A percentile compares a stretch with the other conserved stretches of the same genome.
Conservation (phyloP, 140 eudicot genomes). For the Bidens hawaiensis region DNA sequence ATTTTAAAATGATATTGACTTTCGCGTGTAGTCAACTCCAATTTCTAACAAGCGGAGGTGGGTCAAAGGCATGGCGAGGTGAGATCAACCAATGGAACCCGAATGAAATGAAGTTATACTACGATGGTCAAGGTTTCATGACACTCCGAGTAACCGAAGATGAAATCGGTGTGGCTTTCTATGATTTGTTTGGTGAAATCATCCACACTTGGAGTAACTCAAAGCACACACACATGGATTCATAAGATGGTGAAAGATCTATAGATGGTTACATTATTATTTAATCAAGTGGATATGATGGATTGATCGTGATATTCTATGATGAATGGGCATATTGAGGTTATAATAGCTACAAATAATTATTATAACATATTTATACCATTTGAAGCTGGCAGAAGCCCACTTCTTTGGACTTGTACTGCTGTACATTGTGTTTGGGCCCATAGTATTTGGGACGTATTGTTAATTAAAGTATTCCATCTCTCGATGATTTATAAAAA, state of each 20-base stretch:
- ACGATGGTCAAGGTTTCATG: conserved; percentile 89
- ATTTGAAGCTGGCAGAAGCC: too few relatives aligned
- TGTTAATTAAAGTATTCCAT: too few relatives aligned
- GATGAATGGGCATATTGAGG: neutral
- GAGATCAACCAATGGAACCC: conserved; percentile 33
- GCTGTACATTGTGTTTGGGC: too few relatives aligned
- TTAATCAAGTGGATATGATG: neutral
- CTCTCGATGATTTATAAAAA: too few relatives aligned
- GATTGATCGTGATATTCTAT: neutral
- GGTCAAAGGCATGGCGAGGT: conserved; percentile 85
- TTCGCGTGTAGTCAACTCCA: conserved; percentile 45
- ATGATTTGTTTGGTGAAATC: conserved; percentile 47
- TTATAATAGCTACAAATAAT: neutral
- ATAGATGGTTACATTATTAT: neutral
- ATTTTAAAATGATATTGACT: neutral
- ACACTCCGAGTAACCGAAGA: conserved; percentile 31
- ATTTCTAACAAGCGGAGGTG: conserved; percentile 78
- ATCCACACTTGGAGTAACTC: conserved; percentile 56
- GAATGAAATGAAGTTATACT: conserved; percentile 48
- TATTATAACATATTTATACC: neutral
- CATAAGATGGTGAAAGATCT: conserved; percentile 3
- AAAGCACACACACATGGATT: conserved; percentile 24
- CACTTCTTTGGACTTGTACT: too few relatives aligned
- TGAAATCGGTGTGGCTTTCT: conserved; percentile 39
- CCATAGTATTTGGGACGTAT: too few relatives aligned